These are phyloP conservation scores for Ophiostoma sp. DNA, from an alignment of 2,329 filamentous ascomycete genomes.

Conservation along the genomic window DNA sequence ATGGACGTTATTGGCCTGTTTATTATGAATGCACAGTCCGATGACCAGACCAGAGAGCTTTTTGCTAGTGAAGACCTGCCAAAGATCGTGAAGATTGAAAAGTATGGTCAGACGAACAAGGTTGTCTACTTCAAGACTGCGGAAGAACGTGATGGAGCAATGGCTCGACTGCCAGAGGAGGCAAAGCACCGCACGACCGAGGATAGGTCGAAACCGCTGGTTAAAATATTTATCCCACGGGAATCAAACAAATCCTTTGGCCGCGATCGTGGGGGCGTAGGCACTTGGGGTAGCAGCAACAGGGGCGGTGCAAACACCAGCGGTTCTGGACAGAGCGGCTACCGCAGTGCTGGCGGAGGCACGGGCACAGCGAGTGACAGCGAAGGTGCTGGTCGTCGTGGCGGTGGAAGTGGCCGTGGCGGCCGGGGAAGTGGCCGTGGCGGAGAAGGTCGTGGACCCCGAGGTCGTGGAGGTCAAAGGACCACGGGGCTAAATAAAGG, in stretches of 20 bases:
- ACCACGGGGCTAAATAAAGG: constrained; percentile 46
- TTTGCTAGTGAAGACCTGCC: constrained; percentile 79
- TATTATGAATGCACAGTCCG: constrained; percentile 79
- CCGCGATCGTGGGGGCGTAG: constrained; percentile 63
- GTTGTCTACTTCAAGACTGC: constrained; percentile 80
- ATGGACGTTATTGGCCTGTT: constrained; percentile 82
- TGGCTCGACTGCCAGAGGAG: constrained; percentile 72
- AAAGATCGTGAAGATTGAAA: constrained; percentile 78
- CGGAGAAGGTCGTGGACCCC: constrained; percentile 57
- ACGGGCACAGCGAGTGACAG: constrained; percentile 74
- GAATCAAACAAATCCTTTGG: constrained; percentile 45
- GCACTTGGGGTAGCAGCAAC: constrained; percentile 66
- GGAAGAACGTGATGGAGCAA: constrained; percentile 78
- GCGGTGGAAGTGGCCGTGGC: constrained; percentile 58
- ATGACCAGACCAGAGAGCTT: constrained; percentile 78
- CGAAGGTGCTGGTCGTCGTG: constrained; percentile 56
- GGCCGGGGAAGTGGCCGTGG: constrained; percentile 51
- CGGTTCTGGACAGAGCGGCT: constrained; percentile 62
- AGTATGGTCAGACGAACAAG: constrained; percentile 76
- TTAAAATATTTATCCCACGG: constrained; percentile 72
- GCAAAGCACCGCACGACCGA: constrained; percentile 71
- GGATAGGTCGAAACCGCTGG: constrained; percentile 74
- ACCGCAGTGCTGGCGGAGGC: constrained; percentile 80
- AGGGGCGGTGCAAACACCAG: constrained; percentile 60
- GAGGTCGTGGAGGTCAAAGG: constrained; percentile 54